Base-by-base conservation (phyloP, 768 basidiomycete species). In the Tricholoma furcatifolium region DNA sequence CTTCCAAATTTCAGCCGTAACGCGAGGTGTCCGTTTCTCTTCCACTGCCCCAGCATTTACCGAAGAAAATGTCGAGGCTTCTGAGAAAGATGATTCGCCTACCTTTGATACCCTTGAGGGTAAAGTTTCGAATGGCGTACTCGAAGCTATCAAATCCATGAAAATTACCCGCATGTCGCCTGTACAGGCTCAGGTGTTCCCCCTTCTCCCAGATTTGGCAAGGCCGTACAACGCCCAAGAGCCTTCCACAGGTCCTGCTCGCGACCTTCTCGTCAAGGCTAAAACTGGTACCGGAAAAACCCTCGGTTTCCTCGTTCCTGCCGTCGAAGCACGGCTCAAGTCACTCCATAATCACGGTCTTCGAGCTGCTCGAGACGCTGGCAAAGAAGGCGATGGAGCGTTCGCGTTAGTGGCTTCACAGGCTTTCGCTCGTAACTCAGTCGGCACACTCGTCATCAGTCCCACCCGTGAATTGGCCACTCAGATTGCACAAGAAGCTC, bases 241-340 rank as follows among this genome's bases (percentile, higher is more conserved):
- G 38, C 57, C 62, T 24, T 43, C 32, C 43, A 54, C 56, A 2
- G 58, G 62, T 18, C 52, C 55, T 12, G 63, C 74, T 15, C 81
- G 86, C 5, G 93, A 98, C 66, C 67, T 95, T 20, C 75, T 96
- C 41, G 91, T 95, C 51, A 87, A 91, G 65, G 89, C 93, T 4
- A 88, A 85, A 66, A 93, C 93, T 0, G 91, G 93, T 24, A 93
- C 92, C 0, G 93, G 91, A 30, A 96, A 95, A 70, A 95, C 92
- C 0, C 71, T 93, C 31, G 91, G 84, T 0, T 96, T 94, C 75
- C 81, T 97, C 50, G 77, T 96, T 17, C 92, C 92, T 8, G 91
- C 90, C 6, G 78, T 94, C 56, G 91, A 95, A 62, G 77, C 85
- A 2, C 85, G 94, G 7, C 34, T 90, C 17, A 79, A 79, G 51